Evolutionary conservation across 2,329 filamentous ascomycete genomes (phyloP), one percentile per base, ranked within the genome.

Genomic region (Fusarium marasasianum): DNA sequence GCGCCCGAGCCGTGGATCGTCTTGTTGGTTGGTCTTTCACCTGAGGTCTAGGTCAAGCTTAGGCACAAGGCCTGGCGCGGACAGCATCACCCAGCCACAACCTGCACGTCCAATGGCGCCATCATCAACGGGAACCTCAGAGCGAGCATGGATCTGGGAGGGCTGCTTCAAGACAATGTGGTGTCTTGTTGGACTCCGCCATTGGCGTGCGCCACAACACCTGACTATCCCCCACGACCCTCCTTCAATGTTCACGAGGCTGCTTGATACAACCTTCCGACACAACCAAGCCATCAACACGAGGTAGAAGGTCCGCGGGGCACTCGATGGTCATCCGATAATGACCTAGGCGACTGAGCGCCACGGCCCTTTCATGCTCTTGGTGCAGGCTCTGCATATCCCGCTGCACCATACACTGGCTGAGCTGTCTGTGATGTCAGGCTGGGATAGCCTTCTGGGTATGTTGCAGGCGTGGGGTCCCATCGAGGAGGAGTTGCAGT

Each of bases 351-450:
- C 62, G 41, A 67, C 45, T 62, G 55, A 71, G 61, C 73, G 65
- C 69, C 63, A 57, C 51, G 54, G 61, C 60, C 48, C 51, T 48
- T 60, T 82, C 82, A 87, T 71, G 83, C 83, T 66, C 86, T 82
- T 58, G 85, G 81, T 24, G 81, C 80, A 50, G 82, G 82, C 62
- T 86, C 84, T 57, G 80, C 82, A 69, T 87, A 87, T n/a, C 80
- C 80, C 51, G 80, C 78, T 26, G 81, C 73, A 60, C 81, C 82
- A 71, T 87, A 87, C 54, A 87, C 84, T 12, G 82, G 77, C 56
- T 80, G 79, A 8, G 77, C 73, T 18, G 76, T 47, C 37, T 81
- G 85, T 38, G 82, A 71, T 38, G 80, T 76, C 59, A 86, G 74
- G 68, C 81, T 81, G 20, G 84, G 77, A 59, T 86, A 86, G 43